Evolutionary conservation across 352 stramenopile species (phyloP).

Genomic region (Phytophthora fragariae): DNA sequence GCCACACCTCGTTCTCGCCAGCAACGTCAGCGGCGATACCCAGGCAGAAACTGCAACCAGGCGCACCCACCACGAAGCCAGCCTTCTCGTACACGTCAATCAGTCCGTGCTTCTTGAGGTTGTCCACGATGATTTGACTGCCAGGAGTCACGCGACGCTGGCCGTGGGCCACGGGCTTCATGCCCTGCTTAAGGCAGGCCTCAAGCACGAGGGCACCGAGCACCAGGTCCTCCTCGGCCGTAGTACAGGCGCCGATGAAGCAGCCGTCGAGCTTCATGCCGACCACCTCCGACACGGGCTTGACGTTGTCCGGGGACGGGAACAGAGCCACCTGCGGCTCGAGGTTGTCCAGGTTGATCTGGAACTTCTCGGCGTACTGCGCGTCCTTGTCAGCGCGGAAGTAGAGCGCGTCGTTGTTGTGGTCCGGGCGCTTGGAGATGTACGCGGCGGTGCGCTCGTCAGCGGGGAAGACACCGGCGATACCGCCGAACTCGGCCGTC

Average conservation of each 20-base stretch:
- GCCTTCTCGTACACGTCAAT: constrained; percentile 83
- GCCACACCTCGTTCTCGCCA: constrained; percentile 85
- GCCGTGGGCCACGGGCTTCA: constrained; percentile 63
- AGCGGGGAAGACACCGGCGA: constrained; percentile 83
- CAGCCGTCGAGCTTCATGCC: constrained; percentile 87
- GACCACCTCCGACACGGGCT: constrained; percentile 67
- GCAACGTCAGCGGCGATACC: constrained; percentile 86
- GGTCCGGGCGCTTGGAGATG: constrained; percentile 72
- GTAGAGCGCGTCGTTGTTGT: constrained; percentile 85
- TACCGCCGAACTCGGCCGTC: constrained; percentile 87
- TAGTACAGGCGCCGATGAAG: constrained; percentile 89
- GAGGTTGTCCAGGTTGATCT: constrained; percentile 78
- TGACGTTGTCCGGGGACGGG: constrained; percentile 84
- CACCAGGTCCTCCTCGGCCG: constrained; percentile 83
- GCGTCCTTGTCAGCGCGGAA: constrained; percentile 82
- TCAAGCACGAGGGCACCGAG: constrained; percentile 82
- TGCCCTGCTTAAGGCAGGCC: constrained; percentile 72
- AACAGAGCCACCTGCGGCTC: constrained; percentile 82
- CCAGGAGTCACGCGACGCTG: constrained; percentile 83
- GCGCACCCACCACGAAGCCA: constrained; percentile 79
- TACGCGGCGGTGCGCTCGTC: constrained; percentile 83
- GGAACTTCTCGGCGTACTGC: constrained; percentile 75
- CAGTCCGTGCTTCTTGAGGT: constrained; percentile 78
- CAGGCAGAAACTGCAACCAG: constrained; percentile 84
- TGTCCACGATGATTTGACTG: constrained; percentile 83